Evolutionary conservation across 768 basidiomycete species (phyloP).

Genomic region (Macrolepiota fuliginosa): DNA sequence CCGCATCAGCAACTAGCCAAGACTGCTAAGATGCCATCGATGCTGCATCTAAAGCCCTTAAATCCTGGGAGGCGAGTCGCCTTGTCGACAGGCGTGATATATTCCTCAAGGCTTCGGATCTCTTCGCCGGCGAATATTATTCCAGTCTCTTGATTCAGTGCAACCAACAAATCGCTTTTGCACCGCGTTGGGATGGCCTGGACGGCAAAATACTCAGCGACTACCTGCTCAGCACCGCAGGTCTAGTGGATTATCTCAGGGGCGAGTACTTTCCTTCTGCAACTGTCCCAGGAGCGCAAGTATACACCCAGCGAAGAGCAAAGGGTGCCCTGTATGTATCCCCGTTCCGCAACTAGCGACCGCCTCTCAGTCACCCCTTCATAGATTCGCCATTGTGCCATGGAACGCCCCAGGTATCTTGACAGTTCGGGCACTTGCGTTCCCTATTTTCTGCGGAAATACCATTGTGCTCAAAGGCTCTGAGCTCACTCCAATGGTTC

Average conservation of each 20-base stretch:
- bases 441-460: constrained; percentile 54
- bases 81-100: constrained; percentile 38
- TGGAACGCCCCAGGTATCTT: constrained; percentile 55
- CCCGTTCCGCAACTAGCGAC: not conserved
- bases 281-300: constrained; percentile 39
- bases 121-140: constrained; percentile 42
- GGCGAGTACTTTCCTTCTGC: constrained; percentile 44
- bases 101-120: constrained; percentile 46
- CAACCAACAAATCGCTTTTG: constrained; percentile 31
- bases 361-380: not conserved
- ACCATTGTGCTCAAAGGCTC: constrained; percentile 53
- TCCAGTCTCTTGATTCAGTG: constrained; percentile 29
- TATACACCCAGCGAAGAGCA: constrained; percentile 44
- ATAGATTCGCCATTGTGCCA: constrained; percentile 49
- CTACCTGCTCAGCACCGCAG: constrained; percentile 30
- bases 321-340: constrained; percentile 49
- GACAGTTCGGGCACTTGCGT: constrained; percentile 39
- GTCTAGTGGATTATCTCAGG: constrained; percentile 32
- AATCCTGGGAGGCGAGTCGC: constrained; percentile 41
- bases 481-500: constrained; percentile 46
- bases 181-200: constrained; percentile 22
- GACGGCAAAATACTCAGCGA: constrained; percentile 24
- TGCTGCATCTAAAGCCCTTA: constrained; percentile 43
- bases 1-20: constrained; percentile 43
- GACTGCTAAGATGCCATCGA: constrained; percentile 45